Base-by-base conservation (phyloP, 768 basidiomycete species). In the Podaxis sp. region DNA sequence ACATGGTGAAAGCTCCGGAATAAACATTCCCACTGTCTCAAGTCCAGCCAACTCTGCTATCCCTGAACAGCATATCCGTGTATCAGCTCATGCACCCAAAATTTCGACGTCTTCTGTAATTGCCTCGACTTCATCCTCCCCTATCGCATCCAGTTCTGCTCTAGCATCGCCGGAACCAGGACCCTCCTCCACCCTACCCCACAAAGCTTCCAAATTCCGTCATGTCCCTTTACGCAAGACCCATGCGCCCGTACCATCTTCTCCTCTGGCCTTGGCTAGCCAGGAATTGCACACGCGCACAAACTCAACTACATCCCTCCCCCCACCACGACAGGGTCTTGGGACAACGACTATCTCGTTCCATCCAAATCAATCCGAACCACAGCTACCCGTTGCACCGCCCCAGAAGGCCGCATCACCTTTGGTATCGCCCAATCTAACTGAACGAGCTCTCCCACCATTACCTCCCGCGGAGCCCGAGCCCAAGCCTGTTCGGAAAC, bases 171-270 rank as follows among this genome's bases (percentile, higher is more conserved):
- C 61, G n/a, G 22, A 44, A 52, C 42, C 48, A 52, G 44, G 40
- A 7, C 57, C 66, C 11, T n/a, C 48, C 19, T 51, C 63, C 33
- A 70, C 55, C n/a, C 80, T 74, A 63, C 51, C 24, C 66, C 76
- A 1, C 81, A 82, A 1, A 83, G 81, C 0, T 84, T 85, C 69
- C 77, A 86, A 42, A 68, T 63, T 44, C 42, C 66, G 39, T 53
- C 66, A 44, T 59, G 30, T 87, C 24, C 80, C 82, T 9, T 72
- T 67, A 51, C 69, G 77, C 59, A 71, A 78, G 42, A 72, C 72
- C 6, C 74, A 73, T 28, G 69, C 76, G 2, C 73, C 77, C 44
- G 70, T 69, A 56, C 70, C 69, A 65, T 72, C 66, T 56, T 80
- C 68, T 57, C 81, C 69, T 66, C 74, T 74, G 33, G 73, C 67